A percentile compares a stretch with the other conserved stretches of the same genome.
These are phyloP conservation scores for Apiospora arundinis DNA, from an alignment of 2,329 filamentous ascomycete species.

Conservation along the genomic window DNA sequence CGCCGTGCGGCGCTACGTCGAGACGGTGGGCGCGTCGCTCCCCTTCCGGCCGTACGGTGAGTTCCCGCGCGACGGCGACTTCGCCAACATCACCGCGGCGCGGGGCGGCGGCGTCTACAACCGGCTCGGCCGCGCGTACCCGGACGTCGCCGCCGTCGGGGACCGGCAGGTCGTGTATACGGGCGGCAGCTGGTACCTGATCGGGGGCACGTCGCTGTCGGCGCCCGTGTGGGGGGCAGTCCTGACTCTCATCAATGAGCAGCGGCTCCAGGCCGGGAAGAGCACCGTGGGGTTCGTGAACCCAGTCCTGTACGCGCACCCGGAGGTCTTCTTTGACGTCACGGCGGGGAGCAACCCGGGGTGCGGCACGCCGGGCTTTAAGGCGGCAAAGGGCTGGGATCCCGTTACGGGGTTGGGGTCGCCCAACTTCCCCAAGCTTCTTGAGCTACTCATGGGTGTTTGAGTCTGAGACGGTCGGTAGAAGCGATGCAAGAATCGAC, in stretches of 20 bases:
- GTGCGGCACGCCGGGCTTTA: constrained; percentile 19
- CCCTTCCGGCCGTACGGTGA: constrained; percentile 31
- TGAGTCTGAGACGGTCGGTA: not conserved
- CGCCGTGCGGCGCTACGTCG: constrained; percentile 53
- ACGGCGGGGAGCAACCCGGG: constrained; percentile 22
- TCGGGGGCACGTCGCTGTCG: constrained; percentile 56
- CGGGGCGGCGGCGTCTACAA: constrained; percentile 53
- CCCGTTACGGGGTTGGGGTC: constrained; percentile 52
- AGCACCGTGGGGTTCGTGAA: constrained; percentile 65
- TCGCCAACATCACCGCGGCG: constrained; percentile 44
- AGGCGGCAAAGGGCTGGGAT: constrained; percentile 52
- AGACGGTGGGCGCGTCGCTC: constrained; percentile 36
- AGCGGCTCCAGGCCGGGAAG: constrained; percentile 60
- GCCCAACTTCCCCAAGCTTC: constrained; percentile 22
- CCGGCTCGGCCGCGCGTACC: constrained; percentile 60
- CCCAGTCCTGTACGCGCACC: constrained; percentile 55
- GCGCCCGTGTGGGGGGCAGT: constrained; percentile 68
- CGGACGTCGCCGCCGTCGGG: constrained; percentile 65
- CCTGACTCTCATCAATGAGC: constrained; percentile 69
- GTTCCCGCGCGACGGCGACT: constrained; percentile 38
- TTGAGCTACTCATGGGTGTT: constrained; percentile 9
- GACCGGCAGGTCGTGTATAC: constrained; percentile 39
- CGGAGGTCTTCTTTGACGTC: constrained; percentile 23
- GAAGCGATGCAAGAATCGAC: not conserved
- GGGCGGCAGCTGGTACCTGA: constrained; percentile 40